Conservation (phyloP, 257 asterid species). For the Paraleonurus japonicus region DNA sequence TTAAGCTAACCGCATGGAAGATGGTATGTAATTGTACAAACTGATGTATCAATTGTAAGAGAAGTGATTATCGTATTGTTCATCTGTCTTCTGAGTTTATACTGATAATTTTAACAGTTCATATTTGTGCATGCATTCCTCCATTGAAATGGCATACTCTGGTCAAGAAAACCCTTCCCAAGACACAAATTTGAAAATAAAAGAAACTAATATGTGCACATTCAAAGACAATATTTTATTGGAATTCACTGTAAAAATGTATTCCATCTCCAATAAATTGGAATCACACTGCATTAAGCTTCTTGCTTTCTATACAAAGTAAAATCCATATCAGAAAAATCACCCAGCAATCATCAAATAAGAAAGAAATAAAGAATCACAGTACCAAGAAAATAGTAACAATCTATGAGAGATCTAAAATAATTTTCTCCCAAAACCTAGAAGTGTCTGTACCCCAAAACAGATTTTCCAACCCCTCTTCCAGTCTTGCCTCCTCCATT, state of each 20-base stretch:
- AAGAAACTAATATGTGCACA: neutral
- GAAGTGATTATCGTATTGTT: conserved; percentile 12
- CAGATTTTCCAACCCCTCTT: conserved; percentile 39
- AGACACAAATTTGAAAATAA: neutral
- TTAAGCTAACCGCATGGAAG: neutral
- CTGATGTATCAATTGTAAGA: conserved; percentile 22
- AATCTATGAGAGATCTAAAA: neutral
- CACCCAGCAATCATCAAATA: neutral
- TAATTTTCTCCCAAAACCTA: conserved; percentile 22
- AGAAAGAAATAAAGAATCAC: conserved; percentile 25
- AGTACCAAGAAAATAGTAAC: neutral
- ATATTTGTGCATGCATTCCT: conserved; percentile 15
- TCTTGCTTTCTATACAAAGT: conserved; percentile 21
- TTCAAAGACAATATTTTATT: neutral
- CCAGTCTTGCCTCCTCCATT: conserved; percentile 41
- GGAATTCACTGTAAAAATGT: neutral
- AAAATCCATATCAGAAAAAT: neutral
- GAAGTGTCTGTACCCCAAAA: conserved; percentile 51
- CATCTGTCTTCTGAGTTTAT: conserved; percentile 8
- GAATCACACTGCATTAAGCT: conserved; percentile 10
- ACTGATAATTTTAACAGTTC: neutral
- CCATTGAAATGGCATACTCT: too few relatives aligned
- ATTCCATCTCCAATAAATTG: neutral
- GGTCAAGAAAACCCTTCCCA: neutral
- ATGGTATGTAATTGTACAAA: conserved; percentile 30